phyloP scores from a whole-genome alignment of 2,329 filamentous ascomycete genomes.

The Pyrenochaeta sp. region DNA sequence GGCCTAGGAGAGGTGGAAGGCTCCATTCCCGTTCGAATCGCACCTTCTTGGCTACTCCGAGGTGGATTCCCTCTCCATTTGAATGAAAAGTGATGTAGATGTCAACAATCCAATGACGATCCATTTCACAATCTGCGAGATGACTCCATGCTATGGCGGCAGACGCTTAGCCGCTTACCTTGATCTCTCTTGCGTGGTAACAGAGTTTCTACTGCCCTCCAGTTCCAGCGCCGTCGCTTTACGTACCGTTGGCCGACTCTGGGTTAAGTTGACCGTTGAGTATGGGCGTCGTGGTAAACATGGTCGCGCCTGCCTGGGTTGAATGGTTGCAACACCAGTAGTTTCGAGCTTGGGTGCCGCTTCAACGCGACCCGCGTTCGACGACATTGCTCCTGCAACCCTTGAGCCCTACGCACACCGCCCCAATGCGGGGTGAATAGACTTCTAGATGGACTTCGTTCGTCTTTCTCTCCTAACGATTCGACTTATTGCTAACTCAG shows the following conservation, averaged over 20 bases:
- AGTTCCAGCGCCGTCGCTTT: neutral
- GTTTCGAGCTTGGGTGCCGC: constrained; percentile 16
- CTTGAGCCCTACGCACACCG: constrained; percentile 26
- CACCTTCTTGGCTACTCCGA: too few species aligned
- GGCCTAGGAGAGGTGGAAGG: too few species aligned
- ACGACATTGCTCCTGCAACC: constrained; percentile 22
- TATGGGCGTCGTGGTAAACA: neutral
- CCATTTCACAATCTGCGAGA: neutral
- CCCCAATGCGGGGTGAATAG: constrained; percentile 36
- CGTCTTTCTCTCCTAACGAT: constrained; percentile 8
- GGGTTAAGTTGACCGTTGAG: neutral
- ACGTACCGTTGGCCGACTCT: neutral
- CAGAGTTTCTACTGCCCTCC: neutral
- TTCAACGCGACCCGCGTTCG: constrained; percentile 21
- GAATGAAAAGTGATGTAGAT: neutral
- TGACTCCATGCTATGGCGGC: too few species aligned
- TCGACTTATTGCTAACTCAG: constrained; percentile 24
- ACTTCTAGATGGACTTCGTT: constrained; percentile 37
- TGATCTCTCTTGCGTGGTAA: neutral
- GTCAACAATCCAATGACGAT: neutral
- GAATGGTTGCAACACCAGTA: constrained; percentile 17
- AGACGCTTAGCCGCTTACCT: neutral
- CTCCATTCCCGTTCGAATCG: too few species aligned
- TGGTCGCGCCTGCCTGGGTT: constrained; percentile 3
- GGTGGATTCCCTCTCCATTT: too few species aligned